Percentiles rank a stretch among this genome's conserved stretches.
Conservation (phyloP, 495 filamentous ascomycete genomes). For the Cudoniella acicularis region DNA sequence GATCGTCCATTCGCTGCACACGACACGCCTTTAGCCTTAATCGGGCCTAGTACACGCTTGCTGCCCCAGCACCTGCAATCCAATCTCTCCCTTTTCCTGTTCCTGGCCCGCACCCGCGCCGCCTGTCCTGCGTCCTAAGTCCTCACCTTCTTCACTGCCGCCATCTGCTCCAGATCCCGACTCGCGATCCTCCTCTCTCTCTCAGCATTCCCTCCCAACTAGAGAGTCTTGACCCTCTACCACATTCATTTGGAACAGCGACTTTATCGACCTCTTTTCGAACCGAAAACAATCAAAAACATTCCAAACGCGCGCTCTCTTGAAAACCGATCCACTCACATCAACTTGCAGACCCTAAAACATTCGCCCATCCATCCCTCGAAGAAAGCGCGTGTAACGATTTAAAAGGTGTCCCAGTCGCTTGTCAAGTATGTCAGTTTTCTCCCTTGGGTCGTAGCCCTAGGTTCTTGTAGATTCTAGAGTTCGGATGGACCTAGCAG, state of each 20-base stretch:
- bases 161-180: conserved; percentile 9
- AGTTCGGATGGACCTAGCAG: no score
- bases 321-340: neutral
- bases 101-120: conserved; percentile 27
- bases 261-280: conserved; percentile 17
- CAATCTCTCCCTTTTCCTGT: conserved; percentile 4
- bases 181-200: conserved; percentile 17
- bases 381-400: neutral
- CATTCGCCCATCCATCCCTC: conserved; percentile 3
- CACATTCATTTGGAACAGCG: conserved; percentile 56
- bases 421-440: conserved; percentile 12
- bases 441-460: no score
- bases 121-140: conserved; percentile 32
- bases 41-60: neutral
- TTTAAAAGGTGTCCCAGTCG: conserved; percentile 6
- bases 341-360: conserved; percentile 1
- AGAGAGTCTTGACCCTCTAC: conserved; percentile 51
- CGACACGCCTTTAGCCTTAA: neutral
- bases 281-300: conserved; percentile 4
- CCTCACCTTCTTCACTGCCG: conserved; percentile 27
- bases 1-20: neutral
- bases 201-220: conserved; percentile 28
- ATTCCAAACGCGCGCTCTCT: neutral
- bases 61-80: neutral
- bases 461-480: no score